Conservation (phyloP, 2,329 filamentous ascomycete species). For the Alternaria triticimaculans region DNA sequence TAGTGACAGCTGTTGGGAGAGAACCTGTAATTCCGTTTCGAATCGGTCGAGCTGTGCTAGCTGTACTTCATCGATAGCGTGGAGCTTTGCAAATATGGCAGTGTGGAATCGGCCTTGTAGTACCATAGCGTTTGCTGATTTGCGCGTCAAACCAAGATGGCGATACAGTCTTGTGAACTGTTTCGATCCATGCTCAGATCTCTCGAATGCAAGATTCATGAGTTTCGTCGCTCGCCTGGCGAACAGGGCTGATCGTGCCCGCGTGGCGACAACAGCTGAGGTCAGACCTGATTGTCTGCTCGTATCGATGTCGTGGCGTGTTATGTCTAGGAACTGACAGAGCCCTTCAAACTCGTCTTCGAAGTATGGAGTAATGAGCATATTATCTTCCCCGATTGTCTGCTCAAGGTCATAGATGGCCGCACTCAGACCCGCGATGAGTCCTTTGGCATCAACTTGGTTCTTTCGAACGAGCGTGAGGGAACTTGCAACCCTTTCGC, state of each 20-base stretch:
- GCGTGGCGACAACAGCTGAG: slow-evolving; percentile 21
- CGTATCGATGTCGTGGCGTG: slow-evolving; percentile 17
- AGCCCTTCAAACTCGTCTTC: slow-evolving; percentile 47
- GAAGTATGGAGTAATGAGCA: slow-evolving; percentile 41
- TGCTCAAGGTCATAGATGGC: slow-evolving; percentile 42
- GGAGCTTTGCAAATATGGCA: slow-evolving; percentile 37
- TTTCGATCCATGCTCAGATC: slow-evolving; percentile 17
- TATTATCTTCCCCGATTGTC: slow-evolving; percentile 35
- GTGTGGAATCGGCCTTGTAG: slow-evolving; percentile 40
- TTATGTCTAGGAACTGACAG: slow-evolving; percentile 46
- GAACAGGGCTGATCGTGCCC: slow-evolving; percentile 41
- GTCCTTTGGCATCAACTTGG: slow-evolving; percentile 37
- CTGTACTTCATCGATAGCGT: slow-evolving; percentile 43
- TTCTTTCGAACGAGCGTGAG: slow-evolving; percentile 40
- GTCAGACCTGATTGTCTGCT: not conserved
- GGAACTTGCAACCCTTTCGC: slow-evolving; percentile 43
- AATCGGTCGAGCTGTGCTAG: slow-evolving; percentile 52
- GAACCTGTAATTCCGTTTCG: slow-evolving; percentile 47
- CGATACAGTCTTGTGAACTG: slow-evolving; percentile 33
- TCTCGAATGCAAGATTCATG: slow-evolving; percentile 8
- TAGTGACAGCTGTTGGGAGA: slow-evolving; percentile 46
- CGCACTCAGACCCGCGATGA: slow-evolving; percentile 35
- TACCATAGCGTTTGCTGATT: slow-evolving; percentile 27
- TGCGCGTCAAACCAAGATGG: slow-evolving; percentile 33
- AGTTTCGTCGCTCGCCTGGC: slow-evolving; percentile 47